phyloP scores from a whole-genome alignment of 116 monocot species.

The Zostera marina region DNA sequence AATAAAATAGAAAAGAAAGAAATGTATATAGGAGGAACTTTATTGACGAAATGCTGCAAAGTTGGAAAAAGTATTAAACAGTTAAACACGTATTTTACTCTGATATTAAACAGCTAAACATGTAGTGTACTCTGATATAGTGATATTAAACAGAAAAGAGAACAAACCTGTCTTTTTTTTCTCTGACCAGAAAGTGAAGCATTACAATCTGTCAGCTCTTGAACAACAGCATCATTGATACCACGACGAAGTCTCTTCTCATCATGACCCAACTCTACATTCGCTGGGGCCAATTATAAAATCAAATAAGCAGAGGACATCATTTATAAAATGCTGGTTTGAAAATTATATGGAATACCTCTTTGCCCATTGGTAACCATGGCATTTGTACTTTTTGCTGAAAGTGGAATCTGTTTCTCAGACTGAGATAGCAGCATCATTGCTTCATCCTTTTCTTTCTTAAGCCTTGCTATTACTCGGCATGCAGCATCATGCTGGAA shows the following conservation, averaged over 20 bases:
- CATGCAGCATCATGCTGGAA: slow-evolving; percentile 93
- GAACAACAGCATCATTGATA: slow-evolving; percentile 55
- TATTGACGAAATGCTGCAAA: too few species aligned
- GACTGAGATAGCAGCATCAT: slow-evolving; percentile 66
- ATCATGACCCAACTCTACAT: slow-evolving; percentile 69
- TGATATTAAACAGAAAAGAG: background rate
- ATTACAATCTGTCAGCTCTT: slow-evolving; percentile 87
- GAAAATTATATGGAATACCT: background rate
- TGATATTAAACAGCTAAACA: background rate
- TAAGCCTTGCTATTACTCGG: slow-evolving; percentile 89
- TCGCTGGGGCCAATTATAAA: slow-evolving; percentile 33
- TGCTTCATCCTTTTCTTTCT: slow-evolving; percentile 94
- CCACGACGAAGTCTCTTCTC: slow-evolving; percentile 92
- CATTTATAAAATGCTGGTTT: background rate
- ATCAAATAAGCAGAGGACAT: slow-evolving; percentile 5
- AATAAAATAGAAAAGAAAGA: background rate
- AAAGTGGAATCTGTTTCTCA: slow-evolving; percentile 63
- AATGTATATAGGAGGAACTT: background rate
- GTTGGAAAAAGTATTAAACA: background rate
- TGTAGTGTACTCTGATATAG: background rate
- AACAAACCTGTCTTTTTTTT: slow-evolving; percentile 73
- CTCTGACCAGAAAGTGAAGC: slow-evolving; percentile 63
- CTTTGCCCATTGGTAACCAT: slow-evolving; percentile 46
- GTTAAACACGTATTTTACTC: background rate
- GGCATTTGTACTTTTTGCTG: slow-evolving; percentile 25